phyloP scores from a whole-genome alignment of 2,329 filamentous ascomycete species.

The Epichloe festucae region DNA sequence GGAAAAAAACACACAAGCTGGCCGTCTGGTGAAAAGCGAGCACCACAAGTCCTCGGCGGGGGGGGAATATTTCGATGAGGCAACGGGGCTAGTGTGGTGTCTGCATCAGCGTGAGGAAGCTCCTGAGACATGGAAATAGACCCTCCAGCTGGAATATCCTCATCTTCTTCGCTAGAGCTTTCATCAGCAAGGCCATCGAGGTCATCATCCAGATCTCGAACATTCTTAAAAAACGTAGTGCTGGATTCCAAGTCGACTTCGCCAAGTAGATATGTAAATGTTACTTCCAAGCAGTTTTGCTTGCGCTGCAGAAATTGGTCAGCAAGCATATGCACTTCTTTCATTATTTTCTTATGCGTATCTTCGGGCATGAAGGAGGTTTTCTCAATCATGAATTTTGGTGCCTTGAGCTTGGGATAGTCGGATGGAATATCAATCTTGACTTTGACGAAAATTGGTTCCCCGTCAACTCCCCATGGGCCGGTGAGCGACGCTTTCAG shows the following conservation, averaged over 20 bases:
- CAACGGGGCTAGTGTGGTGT: constrained; percentile 38
- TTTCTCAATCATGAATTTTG: constrained; percentile 48
- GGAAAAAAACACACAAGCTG: constrained; percentile 59
- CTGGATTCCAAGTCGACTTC: constrained; percentile 48
- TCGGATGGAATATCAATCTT: constrained; percentile 44
- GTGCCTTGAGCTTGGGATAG: constrained; percentile 45
- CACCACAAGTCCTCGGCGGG: constrained; percentile 45
- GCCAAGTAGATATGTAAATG: constrained; percentile 50
- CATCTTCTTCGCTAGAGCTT: constrained; percentile 74
- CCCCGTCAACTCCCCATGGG: constrained; percentile 46
- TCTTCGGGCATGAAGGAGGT: constrained; percentile 48
- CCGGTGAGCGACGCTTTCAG: constrained; percentile 50
- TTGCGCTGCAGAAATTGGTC: constrained; percentile 41
- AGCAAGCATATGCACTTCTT: constrained; percentile 44
- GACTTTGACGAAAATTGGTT: constrained; percentile 48
- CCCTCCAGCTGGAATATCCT: constrained; percentile 36
- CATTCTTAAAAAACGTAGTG: constrained; percentile 50
- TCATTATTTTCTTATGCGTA: constrained; percentile 36
- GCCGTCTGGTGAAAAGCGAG: constrained; percentile 48
- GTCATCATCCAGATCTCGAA: constrained; percentile 48
- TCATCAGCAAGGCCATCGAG: constrained; percentile 51
- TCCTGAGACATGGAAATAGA: constrained; percentile 51
- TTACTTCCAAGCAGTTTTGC: constrained; percentile 49
- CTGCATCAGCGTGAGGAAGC: constrained; percentile 40
- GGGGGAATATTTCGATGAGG: constrained; percentile 39